Evolutionary conservation across 192 early-diverging fungal species (phyloP).

Genomic region (Gaertneriomyces semiglobifer): DNA sequence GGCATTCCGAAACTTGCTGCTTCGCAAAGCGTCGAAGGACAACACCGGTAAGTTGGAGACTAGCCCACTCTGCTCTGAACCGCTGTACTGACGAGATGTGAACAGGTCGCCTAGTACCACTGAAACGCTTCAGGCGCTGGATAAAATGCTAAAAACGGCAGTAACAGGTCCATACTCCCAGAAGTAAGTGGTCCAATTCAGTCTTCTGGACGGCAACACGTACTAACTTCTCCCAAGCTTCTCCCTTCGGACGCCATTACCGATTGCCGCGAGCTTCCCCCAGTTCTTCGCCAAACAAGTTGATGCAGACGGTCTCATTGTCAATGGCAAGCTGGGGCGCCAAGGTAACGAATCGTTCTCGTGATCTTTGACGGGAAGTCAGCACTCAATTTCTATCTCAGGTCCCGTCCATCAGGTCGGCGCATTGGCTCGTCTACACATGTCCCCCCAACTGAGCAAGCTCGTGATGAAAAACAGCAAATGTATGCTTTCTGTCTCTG

Average conservation of each 20-base stretch:
- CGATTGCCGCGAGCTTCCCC: constrained; percentile 27
- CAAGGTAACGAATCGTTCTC: neutral
- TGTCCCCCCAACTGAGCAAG: constrained; percentile 4
- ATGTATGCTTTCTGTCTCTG: neutral
- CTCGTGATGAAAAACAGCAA: neutral
- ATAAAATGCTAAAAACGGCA: neutral
- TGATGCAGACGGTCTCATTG: constrained; percentile 14
- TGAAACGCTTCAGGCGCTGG: neutral
- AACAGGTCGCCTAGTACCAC: neutral
- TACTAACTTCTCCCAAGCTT: neutral
- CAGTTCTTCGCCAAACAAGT: constrained; percentile 18
- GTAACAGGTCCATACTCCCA: neutral
- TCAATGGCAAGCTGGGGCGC: neutral
- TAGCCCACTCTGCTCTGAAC: neutral
- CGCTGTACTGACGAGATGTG: neutral
- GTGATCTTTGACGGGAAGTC: neutral
- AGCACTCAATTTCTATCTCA: neutral
- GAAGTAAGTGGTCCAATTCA: constrained; percentile 1
- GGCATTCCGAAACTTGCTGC: constrained; percentile 5
- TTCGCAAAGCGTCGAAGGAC: neutral
- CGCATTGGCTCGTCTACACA: constrained; percentile 2
- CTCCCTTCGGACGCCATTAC: constrained; percentile 1
- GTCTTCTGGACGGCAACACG: neutral
- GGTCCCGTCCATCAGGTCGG: constrained; percentile 6
- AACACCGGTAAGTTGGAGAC: neutral